Conservation (phyloP, 2,329 filamentous ascomycete species). For the Paecilomyces sp. region DNA sequence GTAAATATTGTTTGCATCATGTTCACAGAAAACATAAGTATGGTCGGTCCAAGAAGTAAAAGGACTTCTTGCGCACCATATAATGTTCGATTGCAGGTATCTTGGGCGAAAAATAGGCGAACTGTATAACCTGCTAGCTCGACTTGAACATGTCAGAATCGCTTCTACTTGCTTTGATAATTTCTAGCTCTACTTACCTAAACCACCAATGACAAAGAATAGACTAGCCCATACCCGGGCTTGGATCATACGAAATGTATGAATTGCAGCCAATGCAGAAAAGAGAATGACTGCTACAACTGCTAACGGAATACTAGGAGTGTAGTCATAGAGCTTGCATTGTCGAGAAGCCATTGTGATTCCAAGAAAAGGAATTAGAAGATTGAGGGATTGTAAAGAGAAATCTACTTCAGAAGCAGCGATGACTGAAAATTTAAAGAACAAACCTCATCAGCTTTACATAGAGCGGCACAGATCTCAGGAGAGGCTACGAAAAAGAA, state of each 20-base stretch:
- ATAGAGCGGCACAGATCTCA: no score
- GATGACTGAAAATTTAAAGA: no score
- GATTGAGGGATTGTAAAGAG: not conserved
- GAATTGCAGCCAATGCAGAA: not conserved
- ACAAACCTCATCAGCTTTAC: no score
- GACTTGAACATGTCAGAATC: not conserved
- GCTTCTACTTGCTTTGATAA: not conserved
- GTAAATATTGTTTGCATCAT: constrained; percentile 2
- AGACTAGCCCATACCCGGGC: not conserved
- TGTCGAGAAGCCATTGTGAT: not conserved
- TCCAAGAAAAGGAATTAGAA: no score
- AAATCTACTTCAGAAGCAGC: not conserved
- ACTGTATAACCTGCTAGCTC: not conserved
- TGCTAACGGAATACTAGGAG: not conserved
- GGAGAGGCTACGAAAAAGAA: no score
- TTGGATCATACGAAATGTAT: not conserved
- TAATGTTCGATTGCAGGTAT: not conserved
- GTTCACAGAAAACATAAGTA: constrained; percentile 9
- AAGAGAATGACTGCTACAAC: not conserved
- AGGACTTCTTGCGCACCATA: constrained; percentile 5
- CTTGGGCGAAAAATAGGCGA: not conserved
- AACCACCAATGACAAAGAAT: not conserved
- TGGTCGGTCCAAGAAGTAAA: constrained; percentile 6
- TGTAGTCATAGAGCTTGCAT: not conserved
- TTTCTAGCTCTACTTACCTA: not conserved